A percentile compares a stretch with the other conserved stretches of the same genome.
Evolutionary conservation across 306 rosid species (phyloP).

Genomic region (Cucurbita moschata): DNA sequence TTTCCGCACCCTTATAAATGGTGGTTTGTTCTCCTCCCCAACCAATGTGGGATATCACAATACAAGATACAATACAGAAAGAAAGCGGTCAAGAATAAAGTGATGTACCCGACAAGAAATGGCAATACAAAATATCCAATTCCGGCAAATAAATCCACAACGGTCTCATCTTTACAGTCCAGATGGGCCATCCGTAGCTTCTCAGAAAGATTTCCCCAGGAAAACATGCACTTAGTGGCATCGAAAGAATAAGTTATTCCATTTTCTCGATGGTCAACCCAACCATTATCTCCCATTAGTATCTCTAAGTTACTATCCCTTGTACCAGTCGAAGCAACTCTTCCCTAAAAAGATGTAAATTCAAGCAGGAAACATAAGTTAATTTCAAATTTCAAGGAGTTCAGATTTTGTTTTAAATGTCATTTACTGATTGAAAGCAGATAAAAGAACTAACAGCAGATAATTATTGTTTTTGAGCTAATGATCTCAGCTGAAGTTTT

Average conservation of each 20-base stretch:
- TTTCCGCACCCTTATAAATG: too few relatives aligned
- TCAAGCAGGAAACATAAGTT: background rate
- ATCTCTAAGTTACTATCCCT: slow-evolving; percentile 83
- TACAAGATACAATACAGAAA: background rate
- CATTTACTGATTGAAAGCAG: background rate
- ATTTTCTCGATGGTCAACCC: slow-evolving; percentile 91
- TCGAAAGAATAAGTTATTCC: slow-evolving; percentile 76
- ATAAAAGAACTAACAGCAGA: background rate
- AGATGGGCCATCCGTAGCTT: slow-evolving; percentile 63
- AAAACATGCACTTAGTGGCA: slow-evolving; percentile 89
- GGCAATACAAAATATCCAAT: slow-evolving; percentile 93
- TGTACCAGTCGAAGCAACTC: slow-evolving; percentile 71
- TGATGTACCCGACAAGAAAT: slow-evolving; percentile 70
- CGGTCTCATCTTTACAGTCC: slow-evolving; percentile 52
- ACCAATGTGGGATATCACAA: too few relatives aligned
- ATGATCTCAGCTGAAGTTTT: background rate
- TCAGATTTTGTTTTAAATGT: background rate
- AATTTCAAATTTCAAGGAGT: background rate
- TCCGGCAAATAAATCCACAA: slow-evolving; percentile 84
- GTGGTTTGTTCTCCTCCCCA: too few relatives aligned
- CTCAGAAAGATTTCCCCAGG: slow-evolving; percentile 98
- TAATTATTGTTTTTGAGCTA: background rate
- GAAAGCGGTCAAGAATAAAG: background rate
- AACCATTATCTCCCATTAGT: slow-evolving; percentile 76
- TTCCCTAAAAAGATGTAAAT: slow-evolving; percentile 36